Conservation (phyloP, 1,284 basidiomycete genomes). For the Trametes sp. region DNA sequence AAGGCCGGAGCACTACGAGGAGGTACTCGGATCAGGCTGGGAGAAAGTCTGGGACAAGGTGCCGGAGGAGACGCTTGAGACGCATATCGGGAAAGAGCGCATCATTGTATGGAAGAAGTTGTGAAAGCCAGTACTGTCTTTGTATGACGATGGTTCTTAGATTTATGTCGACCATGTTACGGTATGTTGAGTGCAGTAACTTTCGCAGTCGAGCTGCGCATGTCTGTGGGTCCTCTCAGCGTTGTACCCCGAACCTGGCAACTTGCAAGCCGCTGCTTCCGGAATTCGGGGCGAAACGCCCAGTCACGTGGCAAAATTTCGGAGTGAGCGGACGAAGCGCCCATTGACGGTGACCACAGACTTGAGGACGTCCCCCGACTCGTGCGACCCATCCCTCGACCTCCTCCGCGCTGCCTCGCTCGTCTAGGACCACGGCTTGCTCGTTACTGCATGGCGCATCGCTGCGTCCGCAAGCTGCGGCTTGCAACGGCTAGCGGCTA, state of each 20-base stretch:
- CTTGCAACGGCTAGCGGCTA: constrained; percentile 23
- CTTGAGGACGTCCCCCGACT: neutral
- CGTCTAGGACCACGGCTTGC: neutral
- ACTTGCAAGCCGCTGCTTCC: neutral
- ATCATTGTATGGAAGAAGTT: constrained; percentile 59
- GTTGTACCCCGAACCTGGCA: neutral
- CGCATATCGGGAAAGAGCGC: constrained; percentile 55
- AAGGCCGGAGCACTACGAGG: constrained; percentile 62
- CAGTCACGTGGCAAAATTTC: constrained; percentile 32
- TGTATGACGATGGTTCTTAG: too few relatives aligned
- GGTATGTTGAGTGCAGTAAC: neutral
- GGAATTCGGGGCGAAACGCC: neutral
- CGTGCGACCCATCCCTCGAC: constrained; percentile 1
- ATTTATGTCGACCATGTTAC: too few relatives aligned
- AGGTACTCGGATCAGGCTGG: constrained; percentile 61
- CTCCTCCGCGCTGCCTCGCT: constrained; percentile 4
- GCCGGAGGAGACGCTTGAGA: constrained; percentile 49
- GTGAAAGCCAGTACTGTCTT: neutral
- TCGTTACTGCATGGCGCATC: constrained; percentile 29
- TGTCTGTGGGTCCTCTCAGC: neutral
- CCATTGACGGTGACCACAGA: constrained; percentile 14
- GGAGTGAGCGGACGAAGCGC: constrained; percentile 9
- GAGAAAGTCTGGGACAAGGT: constrained; percentile 61
- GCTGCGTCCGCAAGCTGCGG: constrained; percentile 29
- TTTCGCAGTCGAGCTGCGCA: neutral